Evolutionary conservation across 2,329 filamentous ascomycete species (phyloP).

Genomic region (Phoma sp.): DNA sequence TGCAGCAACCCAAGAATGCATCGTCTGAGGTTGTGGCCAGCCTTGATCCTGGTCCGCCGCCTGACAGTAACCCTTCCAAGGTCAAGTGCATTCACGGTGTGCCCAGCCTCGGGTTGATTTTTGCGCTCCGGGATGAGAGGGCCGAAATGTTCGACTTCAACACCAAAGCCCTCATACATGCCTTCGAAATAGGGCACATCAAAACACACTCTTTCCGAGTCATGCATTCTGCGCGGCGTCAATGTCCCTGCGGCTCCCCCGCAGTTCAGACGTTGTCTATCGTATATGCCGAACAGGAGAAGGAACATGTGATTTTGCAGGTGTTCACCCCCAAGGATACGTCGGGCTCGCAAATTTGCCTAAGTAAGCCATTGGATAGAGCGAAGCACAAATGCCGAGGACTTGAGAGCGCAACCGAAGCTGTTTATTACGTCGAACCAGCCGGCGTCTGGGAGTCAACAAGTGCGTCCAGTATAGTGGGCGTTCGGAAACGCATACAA

Average conservation of each 20-base stretch:
- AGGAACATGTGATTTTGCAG: constrained; percentile 69
- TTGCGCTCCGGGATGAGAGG: constrained; percentile 64
- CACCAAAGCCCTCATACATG: constrained; percentile 65
- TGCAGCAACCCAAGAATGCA: constrained; percentile 32
- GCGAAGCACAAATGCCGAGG: constrained; percentile 42
- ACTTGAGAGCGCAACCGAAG: constrained; percentile 55
- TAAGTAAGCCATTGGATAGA: constrained; percentile 55
- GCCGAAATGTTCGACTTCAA: constrained; percentile 69
- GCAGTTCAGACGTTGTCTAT: constrained; percentile 70
- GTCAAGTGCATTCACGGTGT: constrained; percentile 67
- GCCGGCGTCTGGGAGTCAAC: constrained; percentile 72
- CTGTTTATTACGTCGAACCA: constrained; percentile 63
- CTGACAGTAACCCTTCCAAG: constrained; percentile 51
- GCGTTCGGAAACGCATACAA: constrained; percentile 61
- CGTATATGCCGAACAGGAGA: constrained; percentile 67
- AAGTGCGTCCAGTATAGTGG: constrained; percentile 67
- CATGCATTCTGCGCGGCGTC: constrained; percentile 62
- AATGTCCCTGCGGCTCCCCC: constrained; percentile 61
- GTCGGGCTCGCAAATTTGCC: constrained; percentile 63
- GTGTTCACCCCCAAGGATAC: constrained; percentile 65
- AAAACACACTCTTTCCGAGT: constrained; percentile 67
- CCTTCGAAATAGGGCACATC: constrained; percentile 66
- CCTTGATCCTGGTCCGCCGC: constrained; percentile 45
- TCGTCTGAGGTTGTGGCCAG: constrained; percentile 45
- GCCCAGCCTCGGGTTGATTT: constrained; percentile 65